Conservation (phyloP, 495 filamentous ascomycete genomes). For the Penicillium ucsense region DNA sequence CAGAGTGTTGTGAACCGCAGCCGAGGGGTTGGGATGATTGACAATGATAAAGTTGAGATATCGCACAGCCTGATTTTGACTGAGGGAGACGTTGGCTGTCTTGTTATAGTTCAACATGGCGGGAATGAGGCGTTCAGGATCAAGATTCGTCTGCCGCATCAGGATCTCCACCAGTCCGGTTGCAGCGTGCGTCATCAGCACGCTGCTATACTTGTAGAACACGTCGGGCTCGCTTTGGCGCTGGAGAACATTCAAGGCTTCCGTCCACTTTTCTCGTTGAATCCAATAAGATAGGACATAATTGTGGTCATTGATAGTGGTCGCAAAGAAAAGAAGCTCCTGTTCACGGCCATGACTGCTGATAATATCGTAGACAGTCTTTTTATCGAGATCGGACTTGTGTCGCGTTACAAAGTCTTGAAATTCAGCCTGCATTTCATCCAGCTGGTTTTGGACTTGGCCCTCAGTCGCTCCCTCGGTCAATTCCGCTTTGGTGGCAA, state of each 20-base stretch:
- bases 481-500: slow-evolving; percentile 81
- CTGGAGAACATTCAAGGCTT: slow-evolving; percentile 79
- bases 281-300: slow-evolving; percentile 97
- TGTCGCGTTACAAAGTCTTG: slow-evolving; percentile 79
- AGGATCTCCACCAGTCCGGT: slow-evolving; percentile 82
- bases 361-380: slow-evolving; percentile 91
- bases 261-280: slow-evolving; percentile 88
- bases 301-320: slow-evolving; percentile 78
- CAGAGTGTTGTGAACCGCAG: slow-evolving; percentile 95
- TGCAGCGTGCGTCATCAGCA: slow-evolving; percentile 84
- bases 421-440: slow-evolving; percentile 61
- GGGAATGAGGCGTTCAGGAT: slow-evolving; percentile 80
- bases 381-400: slow-evolving; percentile 76
- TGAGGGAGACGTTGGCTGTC: slow-evolving; percentile 38
- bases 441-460: slow-evolving; percentile 65
- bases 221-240: slow-evolving; percentile 84
- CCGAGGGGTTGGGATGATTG: slow-evolving; percentile 67
- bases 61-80: slow-evolving; percentile 84
- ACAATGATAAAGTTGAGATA: slow-evolving; percentile 93
- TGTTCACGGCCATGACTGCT: slow-evolving; percentile 90
- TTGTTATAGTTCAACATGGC: slow-evolving; percentile 90
- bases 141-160: slow-evolving; percentile 85
- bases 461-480: slow-evolving; percentile 57
- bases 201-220: slow-evolving; percentile 91
- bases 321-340: slow-evolving; percentile 85